Base-by-base conservation (phyloP, 441 rosid species). In the Populus hybrid region DNA sequence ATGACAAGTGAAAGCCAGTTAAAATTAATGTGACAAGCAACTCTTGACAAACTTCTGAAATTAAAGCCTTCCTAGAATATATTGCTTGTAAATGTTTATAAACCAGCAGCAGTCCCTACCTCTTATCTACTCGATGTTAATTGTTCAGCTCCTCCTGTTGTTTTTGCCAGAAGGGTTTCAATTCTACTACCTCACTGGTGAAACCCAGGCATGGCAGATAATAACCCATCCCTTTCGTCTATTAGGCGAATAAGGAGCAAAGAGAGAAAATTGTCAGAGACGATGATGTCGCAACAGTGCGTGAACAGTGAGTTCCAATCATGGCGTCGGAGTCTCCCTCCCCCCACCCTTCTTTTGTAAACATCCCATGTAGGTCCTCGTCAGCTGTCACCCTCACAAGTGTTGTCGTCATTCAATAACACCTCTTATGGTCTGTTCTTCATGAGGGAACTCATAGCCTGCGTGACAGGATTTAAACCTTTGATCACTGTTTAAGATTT, bases 251-350 rank as follows among this genome's bases (percentile, higher is more conserved):
- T 26, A 26, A 36, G 69, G 53, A 73, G 76, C 7, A 32, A 61
- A 61, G 53, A 73, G 11, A 26, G 34, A 34, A 16, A 72, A 57
- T 57, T 12, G 26, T 6, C 40, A 8, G 14, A 20, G 9, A 61
- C 5, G 23, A 20, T 63, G 76, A 73, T 21, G 76, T 63, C 57
- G 24, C 42, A 6, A 1, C 0, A 23, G 26, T 1, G 61, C 2
- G 67, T 72, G 75, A 72, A 72, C 75, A 72, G 75, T 73, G 34
- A 63, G 21, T 23, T 61, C 69, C 34, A 73, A 73, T 35, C 69
- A 73, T 73, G 50, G 2, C 10, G 32, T 30, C 32, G 32, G 32
- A 30, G 32, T 30, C 2, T 59, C 50, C 50, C 14, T 11, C 50
- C 14, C 14, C 50, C 16, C 1, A 9, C 23, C 36, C 32, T 34